Base-by-base conservation (phyloP, 1,284 basidiomycete species). In the Ustilago bromivora region DNA sequence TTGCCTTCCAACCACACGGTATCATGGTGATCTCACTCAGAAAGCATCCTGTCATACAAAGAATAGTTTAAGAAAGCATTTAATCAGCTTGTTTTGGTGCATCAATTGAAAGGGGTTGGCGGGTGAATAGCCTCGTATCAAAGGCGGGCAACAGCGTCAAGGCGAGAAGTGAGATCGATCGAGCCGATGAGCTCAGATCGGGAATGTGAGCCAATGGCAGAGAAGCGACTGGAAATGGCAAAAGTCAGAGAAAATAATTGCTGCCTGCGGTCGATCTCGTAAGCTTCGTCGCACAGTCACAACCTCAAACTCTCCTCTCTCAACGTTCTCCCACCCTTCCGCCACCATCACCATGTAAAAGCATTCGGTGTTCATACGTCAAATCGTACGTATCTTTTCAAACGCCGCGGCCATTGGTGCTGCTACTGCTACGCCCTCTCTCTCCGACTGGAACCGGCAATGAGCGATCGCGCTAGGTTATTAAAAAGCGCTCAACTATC, bases 391-490 rank as follows among this genome's bases (percentile, higher is more conserved):
- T 72, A 57, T 55, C 46, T 10, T 10, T 34, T 7, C 32, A 15
- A 13, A 23, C n/a, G 9, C 46, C 23, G 12, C 38, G 38, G 4
- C 38, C 15, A 10, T 19, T 51, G 49, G 23, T 32, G 28, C 13
- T 36, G 32, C 40, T 31, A 43, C 61, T 51, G 23, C 41, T 55
- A 12, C 56, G 38, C 23, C 28, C 13, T 47, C 11, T 36, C 31
- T 35, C 2, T 23, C 54, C 23, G 23, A 28, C 23, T 28, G 23
- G 23, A 28, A 46, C 69, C 76, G 76, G 76, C 76, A 78, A 78
- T 78, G 76, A 78, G 71, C 66, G 76, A 78, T 71, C 76, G 76
- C 76, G 76, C 76, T 74, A 78, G 76, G 76, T 78, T 74, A 28
- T 71, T 61, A 55, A 70, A 72, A 78, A 71, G 76, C 71, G 76